Evolutionary conservation across 805 yeast species (phyloP).

Genomic region (Wickerhamiella slavikovae): DNA sequence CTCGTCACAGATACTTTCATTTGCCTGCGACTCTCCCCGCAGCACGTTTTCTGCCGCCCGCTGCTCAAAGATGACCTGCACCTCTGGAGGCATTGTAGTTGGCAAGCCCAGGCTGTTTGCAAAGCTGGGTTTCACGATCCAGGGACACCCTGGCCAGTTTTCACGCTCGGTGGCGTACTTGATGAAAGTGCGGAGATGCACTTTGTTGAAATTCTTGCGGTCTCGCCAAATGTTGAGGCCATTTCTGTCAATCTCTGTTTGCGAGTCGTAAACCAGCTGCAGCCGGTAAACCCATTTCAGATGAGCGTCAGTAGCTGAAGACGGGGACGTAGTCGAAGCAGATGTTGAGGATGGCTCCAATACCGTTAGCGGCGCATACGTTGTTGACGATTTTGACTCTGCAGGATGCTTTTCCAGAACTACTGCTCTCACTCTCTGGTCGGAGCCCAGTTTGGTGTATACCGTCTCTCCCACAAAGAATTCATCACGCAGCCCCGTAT

Average conservation of each 20-base stretch:
- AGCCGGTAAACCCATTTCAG: slow-evolving; percentile 59
- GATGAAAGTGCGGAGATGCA: slow-evolving; percentile 73
- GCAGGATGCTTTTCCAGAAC: slow-evolving; percentile 57
- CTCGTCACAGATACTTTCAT: too few species aligned
- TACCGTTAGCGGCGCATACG: too few species aligned
- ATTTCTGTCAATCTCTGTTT: slow-evolving; percentile 46
- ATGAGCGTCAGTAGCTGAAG: background rate
- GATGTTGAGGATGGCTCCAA: too few species aligned
- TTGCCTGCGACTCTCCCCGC: background rate
- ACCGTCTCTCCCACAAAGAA: slow-evolving; percentile 86
- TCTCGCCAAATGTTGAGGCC: slow-evolving; percentile 56
- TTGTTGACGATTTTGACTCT: slow-evolving; percentile 37
- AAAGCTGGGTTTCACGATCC: slow-evolving; percentile 71
- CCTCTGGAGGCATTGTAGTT: slow-evolving; percentile 6
- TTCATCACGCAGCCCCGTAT: slow-evolving; percentile 52
- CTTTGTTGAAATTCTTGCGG: slow-evolving; percentile 71
- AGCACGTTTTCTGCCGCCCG: background rate
- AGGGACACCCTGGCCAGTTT: slow-evolving; percentile 78
- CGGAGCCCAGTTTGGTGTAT: slow-evolving; percentile 29
- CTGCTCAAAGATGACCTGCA: slow-evolving; percentile 3
- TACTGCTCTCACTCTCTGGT: slow-evolving; percentile 31
- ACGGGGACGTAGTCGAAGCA: background rate
- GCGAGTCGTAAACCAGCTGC: slow-evolving; percentile 26
- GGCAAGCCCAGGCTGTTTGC: slow-evolving; percentile 45
- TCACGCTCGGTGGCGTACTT: slow-evolving; percentile 61